Percentiles rank a stretch among this genome's conserved stretches.
Conservation (phyloP, 225 moss, liverwort and hornwort genomes). For the Physcomitrium patens region DNA sequence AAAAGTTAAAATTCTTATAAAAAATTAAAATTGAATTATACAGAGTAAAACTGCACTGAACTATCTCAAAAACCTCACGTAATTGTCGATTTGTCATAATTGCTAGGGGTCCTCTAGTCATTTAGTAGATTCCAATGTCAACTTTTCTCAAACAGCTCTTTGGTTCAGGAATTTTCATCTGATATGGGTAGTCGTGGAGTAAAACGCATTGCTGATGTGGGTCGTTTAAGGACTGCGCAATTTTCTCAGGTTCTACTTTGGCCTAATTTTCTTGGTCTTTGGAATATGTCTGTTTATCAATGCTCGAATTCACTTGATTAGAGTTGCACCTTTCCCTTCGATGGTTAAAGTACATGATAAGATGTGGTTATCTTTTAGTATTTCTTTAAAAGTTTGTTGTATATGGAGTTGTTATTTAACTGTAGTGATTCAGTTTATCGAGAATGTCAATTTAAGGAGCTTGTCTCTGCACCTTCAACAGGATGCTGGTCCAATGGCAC, state of each 20-base stretch:
- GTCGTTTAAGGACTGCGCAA: slow-evolving; percentile 79
- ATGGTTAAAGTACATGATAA: no score
- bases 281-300: neutral
- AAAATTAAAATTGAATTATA: no score
- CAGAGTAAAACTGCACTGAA: neutral
- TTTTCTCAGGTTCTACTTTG: slow-evolving; percentile 66
- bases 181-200: slow-evolving; percentile 99
- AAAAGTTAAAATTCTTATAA: no score
- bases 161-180: slow-evolving; percentile 85
- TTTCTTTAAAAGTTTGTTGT: neutral
- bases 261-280: neutral
- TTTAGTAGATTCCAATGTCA: neutral
- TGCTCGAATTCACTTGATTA: neutral
- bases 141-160: slow-evolving; percentile 7
- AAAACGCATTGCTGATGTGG: slow-evolving; percentile 89
- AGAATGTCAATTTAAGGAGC: slow-evolving; percentile 24
- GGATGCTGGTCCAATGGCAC: slow-evolving; percentile 99
- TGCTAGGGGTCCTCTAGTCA: neutral
- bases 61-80: neutral
- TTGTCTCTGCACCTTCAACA: slow-evolving; percentile 35
- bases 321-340: no score
- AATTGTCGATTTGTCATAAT: neutral
- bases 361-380: no score
- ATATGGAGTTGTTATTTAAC: neutral
- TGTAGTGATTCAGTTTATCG: neutral